Conservation (phyloP, 1,284 basidiomycete species). For the Sphagnurus paluster region DNA sequence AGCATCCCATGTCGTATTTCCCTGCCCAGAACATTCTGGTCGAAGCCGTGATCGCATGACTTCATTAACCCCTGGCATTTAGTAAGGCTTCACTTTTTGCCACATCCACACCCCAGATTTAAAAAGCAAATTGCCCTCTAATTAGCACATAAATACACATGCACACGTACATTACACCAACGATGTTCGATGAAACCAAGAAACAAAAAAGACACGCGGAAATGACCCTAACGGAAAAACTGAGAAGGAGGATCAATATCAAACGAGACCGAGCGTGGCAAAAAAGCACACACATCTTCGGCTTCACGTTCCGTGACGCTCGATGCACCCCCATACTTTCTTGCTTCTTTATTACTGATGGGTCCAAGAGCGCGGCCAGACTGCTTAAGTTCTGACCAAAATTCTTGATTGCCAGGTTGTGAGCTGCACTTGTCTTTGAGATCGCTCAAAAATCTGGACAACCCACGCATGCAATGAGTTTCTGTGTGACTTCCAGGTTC, state of each 20-base stretch:
- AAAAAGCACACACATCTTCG: conserved; percentile 38
- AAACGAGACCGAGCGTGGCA: not conserved
- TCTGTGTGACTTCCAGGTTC: too few species aligned
- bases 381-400: conserved; percentile 61
- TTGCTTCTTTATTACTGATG: conserved; percentile 65
- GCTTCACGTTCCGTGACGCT: conserved; percentile 50
- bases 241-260: not conserved
- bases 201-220: not conserved
- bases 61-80: too few species aligned
- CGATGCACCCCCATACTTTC: conserved; percentile 53
- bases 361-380: conserved; percentile 55
- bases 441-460: conserved; percentile 58
- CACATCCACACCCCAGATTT: too few species aligned
- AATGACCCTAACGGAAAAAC: not conserved
- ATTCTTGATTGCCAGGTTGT: conserved; percentile 57
- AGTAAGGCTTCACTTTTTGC: too few species aligned
- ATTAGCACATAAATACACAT: too few species aligned
- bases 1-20: too few species aligned
- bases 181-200: not conserved
- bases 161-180: not conserved
- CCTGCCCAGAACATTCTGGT: too few species aligned
- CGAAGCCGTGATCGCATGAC: too few species aligned
- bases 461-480: conserved; percentile 1
- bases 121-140: too few species aligned
- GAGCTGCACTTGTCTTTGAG: conserved; percentile 55